These are phyloP conservation scores for Kewa caespitosa DNA, from an alignment of 179 eudicot genomes.

Conservation along the genomic window DNA sequence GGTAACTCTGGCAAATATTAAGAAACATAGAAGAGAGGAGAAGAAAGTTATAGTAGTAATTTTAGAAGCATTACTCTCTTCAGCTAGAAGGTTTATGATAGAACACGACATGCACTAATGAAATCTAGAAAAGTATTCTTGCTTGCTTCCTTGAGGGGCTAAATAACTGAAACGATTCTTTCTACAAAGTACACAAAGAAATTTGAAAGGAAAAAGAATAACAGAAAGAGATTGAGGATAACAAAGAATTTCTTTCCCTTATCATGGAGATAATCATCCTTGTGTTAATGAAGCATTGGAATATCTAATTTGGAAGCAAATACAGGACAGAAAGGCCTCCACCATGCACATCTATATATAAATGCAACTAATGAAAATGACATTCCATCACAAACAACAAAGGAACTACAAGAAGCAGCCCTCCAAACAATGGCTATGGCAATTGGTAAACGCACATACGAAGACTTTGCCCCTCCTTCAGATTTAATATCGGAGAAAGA, in stretches of 20 bases:
- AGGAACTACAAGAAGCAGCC: neutral
- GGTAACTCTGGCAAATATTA: too few species aligned
- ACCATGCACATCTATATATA: slow-evolving; percentile 7
- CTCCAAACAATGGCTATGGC: slow-evolving; percentile 18
- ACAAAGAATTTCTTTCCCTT: slow-evolving; percentile 28
- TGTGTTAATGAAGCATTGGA: slow-evolving; percentile 22
- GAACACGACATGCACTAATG: neutral
- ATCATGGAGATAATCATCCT: slow-evolving; percentile 15
- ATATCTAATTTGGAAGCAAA: slow-evolving; percentile 28
- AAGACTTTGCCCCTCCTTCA: slow-evolving; percentile 27
- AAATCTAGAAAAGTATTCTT: neutral
- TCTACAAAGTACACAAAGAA: neutral
- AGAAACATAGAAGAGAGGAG: neutral
- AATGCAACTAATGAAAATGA: neutral
- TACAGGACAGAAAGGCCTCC: neutral
- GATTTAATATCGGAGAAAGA: slow-evolving; percentile 26
- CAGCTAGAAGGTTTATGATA: neutral
- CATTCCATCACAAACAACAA: slow-evolving; percentile 13
- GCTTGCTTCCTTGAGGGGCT: slow-evolving; percentile 19
- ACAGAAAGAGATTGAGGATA: too few species aligned
- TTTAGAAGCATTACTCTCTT: neutral
- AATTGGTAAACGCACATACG: slow-evolving; percentile 24
- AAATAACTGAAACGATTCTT: slow-evolving; percentile 18
- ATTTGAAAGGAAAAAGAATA: too few species aligned
- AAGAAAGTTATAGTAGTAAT: neutral